Evolutionary conservation across 345 rosid species (phyloP).

Genomic region (Boechera divaricarpa): DNA sequence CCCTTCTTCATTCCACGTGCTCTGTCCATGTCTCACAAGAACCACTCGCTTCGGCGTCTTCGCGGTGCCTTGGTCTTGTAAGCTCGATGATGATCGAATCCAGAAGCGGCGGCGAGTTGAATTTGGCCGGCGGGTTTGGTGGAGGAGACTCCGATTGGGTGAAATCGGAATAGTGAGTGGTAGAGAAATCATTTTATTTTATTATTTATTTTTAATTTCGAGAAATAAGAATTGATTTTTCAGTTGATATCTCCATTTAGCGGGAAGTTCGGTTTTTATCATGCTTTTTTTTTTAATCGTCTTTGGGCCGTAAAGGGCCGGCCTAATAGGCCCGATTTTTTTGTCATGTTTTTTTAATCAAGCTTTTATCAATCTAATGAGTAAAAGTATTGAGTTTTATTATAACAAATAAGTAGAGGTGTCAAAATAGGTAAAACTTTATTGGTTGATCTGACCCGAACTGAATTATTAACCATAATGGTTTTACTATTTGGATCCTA

Average conservation of each 20-base stretch:
- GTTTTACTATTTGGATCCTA: too few species aligned
- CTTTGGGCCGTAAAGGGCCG: not conserved
- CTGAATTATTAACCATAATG: too few species aligned
- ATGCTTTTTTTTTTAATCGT: too few species aligned
- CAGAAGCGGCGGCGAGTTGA: constrained; percentile 23
- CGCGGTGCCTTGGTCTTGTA: constrained; percentile 42
- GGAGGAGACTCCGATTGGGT: constrained; percentile 44
- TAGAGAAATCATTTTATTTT: constrained; percentile 51
- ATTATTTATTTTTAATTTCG: constrained; percentile 23
- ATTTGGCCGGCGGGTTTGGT: constrained; percentile 12
- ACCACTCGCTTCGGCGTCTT: constrained; percentile 78
- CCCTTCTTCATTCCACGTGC: constrained; percentile 95
- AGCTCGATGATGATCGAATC: constrained; percentile 52
- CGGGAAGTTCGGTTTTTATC: constrained; percentile 23
- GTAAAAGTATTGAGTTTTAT: too few species aligned
- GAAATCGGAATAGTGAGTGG: constrained; percentile 41
- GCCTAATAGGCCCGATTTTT: not conserved
- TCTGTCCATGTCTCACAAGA: constrained; percentile 95
- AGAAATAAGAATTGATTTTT: not conserved
- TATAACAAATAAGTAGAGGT: too few species aligned
- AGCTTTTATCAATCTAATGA: too few species aligned
- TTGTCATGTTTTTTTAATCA: too few species aligned
- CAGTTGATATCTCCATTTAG: not conserved
- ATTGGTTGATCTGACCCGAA: too few species aligned
- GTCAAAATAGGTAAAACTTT: too few species aligned